phyloP scores from a whole-genome alignment of 1,284 basidiomycete species.

The Cystobasidiaceae sp. region DNA sequence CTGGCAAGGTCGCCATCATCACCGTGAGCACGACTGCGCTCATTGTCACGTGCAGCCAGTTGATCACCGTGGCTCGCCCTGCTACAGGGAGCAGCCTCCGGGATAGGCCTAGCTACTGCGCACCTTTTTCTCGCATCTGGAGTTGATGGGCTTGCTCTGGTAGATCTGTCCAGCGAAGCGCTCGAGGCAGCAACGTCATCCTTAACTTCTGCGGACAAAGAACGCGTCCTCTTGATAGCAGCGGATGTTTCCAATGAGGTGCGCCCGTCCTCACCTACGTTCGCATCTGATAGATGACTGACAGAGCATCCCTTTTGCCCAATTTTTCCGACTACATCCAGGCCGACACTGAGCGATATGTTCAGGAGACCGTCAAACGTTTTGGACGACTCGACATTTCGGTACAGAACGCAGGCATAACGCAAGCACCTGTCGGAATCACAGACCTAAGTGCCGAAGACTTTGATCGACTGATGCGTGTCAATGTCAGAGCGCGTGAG shows the following conservation, averaged over 20 bases:
- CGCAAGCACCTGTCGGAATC: background rate
- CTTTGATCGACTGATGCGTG: background rate
- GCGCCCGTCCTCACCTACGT: too few species aligned
- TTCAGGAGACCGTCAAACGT: background rate
- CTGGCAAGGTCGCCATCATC: too few species aligned
- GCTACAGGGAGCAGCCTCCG: slow-evolving; percentile 7
- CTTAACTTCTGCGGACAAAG: background rate
- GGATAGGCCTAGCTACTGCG: slow-evolving; percentile 9
- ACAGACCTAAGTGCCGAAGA: background rate
- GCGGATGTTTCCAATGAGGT: slow-evolving; percentile 2
- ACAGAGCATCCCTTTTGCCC: background rate
- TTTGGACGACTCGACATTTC: slow-evolving; percentile 10
- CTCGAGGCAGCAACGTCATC: background rate
- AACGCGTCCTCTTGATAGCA: background rate
- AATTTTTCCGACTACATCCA: background rate
- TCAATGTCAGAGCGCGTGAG: background rate
- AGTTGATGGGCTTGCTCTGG: background rate
- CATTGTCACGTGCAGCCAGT: too few species aligned
- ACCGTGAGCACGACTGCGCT: too few species aligned
- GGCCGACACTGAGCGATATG: background rate
- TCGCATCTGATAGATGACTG: background rate
- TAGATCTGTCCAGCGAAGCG: background rate
- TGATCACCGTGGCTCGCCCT: too few species aligned
- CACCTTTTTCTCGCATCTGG: background rate
- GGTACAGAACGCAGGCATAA: background rate